These are phyloP conservation scores for Cornus controversa DNA, from an alignment of 148 eudicot species.

Conservation along the genomic window DNA sequence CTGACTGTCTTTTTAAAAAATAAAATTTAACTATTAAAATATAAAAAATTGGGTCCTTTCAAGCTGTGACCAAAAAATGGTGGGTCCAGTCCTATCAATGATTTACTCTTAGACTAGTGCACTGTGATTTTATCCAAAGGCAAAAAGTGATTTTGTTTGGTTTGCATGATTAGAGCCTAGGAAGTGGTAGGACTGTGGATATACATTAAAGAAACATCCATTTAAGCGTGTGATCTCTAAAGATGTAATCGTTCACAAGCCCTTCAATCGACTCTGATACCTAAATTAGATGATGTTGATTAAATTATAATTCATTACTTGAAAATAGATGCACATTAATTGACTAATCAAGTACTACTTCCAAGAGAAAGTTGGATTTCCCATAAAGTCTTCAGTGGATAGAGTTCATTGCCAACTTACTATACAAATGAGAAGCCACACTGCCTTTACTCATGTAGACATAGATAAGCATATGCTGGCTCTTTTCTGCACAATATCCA, in stretches of 20 bases:
- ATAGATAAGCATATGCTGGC: conserved; percentile 85
- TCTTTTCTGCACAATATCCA: conserved; percentile 94
- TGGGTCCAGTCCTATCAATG: too few species aligned
- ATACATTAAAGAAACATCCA: background rate
- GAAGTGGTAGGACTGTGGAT: too few species aligned
- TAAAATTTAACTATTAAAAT: too few species aligned
- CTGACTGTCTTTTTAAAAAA: too few species aligned
- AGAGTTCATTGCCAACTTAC: conserved; percentile 45
- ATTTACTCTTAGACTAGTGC: too few species aligned
- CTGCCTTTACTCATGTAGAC: conserved; percentile 93
- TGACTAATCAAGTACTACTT: background rate
- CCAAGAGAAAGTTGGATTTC: background rate
- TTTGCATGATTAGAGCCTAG: too few species aligned
- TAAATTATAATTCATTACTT: background rate
- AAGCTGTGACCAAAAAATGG: too few species aligned
- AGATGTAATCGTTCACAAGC: background rate
- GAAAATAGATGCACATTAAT: background rate
- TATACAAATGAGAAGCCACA: conserved; percentile 80
- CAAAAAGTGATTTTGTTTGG: too few species aligned
- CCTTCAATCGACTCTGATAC: background rate
- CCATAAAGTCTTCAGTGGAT: background rate
- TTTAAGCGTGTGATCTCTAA: background rate
- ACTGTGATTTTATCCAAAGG: too few species aligned
- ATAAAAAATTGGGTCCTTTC: too few species aligned
- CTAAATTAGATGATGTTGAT: background rate